A percentile compares a stretch with the other conserved stretches of the same genome.
phyloP scores from a whole-genome alignment of 2,329 filamentous ascomycete genomes.

The Myriosclerotinia duriaeana region DNA sequence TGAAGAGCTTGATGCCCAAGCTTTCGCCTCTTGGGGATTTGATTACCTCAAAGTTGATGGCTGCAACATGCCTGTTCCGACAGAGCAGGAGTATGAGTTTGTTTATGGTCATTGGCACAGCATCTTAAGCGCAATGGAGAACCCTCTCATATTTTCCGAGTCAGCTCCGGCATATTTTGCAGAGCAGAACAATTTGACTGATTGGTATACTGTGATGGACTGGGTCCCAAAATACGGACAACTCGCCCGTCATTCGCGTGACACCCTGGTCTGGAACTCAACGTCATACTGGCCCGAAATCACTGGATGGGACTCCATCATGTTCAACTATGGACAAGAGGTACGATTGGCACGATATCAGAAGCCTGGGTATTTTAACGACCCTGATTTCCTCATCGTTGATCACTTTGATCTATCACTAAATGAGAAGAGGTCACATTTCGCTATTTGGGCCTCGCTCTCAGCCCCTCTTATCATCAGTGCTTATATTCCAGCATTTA shows the following conservation, averaged over 20 bases:
- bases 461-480: conserved; percentile 38
- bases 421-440: conserved; percentile 36
- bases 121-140: conserved; percentile 36
- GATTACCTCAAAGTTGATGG: conserved; percentile 62
- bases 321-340: conserved; percentile 48
- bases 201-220: conserved; percentile 49
- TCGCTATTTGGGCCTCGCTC: conserved; percentile 37
- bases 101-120: conserved; percentile 47
- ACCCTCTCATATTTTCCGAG: conserved; percentile 41
- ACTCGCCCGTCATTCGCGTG: conserved; percentile 42
- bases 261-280: conserved; percentile 36
- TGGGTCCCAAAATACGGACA: conserved; percentile 43
- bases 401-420: conserved; percentile 36
- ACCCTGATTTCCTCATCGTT: conserved; percentile 37
- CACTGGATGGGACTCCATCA: conserved; percentile 48
- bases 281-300: conserved; percentile 35
- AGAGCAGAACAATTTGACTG: conserved; percentile 43
- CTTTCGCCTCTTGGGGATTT: conserved; percentile 55
- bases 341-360: conserved; percentile 38
- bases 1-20: conserved; percentile 57
- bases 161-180: conserved; percentile 53
- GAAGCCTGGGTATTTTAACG: conserved; percentile 43
- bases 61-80: conserved; percentile 46
- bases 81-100: conserved; percentile 44
- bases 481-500: conserved; percentile 41